These are phyloP conservation scores for Pseudogymnoascus pannorum DNA, from an alignment of 2,329 filamentous ascomycete species.

Conservation along the genomic window DNA sequence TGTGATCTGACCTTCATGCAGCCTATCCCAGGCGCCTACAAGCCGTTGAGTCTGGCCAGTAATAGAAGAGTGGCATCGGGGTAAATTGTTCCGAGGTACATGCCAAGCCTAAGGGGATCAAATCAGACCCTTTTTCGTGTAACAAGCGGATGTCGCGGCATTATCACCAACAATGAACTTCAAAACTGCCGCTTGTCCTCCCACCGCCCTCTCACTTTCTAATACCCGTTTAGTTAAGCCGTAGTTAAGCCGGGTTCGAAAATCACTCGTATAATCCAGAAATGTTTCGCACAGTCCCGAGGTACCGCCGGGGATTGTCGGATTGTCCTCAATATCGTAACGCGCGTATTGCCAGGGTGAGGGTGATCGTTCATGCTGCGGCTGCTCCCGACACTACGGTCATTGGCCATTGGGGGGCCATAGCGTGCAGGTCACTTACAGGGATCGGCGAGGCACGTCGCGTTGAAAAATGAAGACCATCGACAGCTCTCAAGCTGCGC, in stretches of 20 bases:
- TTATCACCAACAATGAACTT: background rate
- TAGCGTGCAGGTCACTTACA: background rate
- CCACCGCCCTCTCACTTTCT: background rate
- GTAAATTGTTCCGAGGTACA: background rate
- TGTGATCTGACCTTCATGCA: background rate
- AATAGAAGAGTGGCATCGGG: background rate
- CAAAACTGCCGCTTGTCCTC: background rate
- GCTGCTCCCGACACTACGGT: background rate
- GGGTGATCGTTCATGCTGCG: background rate
- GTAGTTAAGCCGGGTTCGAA: background rate
- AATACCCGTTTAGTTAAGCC: background rate
- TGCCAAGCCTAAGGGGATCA: background rate
- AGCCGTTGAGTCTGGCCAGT: background rate
- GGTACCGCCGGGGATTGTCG: background rate
- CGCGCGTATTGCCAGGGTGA: background rate
- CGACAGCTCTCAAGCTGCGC: background rate
- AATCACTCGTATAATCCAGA: background rate
- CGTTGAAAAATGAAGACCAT: background rate
- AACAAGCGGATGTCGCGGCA: background rate
- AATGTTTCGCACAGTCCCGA: background rate
- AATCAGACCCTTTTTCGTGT: background rate
- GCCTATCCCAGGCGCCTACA: background rate
- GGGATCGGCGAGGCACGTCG: background rate
- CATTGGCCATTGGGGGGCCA: background rate
- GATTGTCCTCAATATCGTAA: background rate